Conservation (phyloP, 176 grass and related monocot species). For the Aegilops speltoides region DNA sequence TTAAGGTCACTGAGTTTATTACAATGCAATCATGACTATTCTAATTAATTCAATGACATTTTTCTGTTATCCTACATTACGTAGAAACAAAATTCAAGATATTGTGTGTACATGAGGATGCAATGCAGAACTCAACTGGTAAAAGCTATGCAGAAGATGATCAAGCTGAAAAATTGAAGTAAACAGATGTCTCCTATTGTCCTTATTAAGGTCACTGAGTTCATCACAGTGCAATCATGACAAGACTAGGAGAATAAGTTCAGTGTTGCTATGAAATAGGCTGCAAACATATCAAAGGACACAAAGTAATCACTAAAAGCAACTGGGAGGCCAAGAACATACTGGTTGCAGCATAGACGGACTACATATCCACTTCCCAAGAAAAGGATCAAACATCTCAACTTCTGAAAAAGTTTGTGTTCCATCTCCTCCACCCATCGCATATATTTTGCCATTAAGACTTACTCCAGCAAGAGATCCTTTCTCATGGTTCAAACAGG, state of each 20-base stretch:
- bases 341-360: slow-evolving; percentile 56
- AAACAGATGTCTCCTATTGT: not conserved
- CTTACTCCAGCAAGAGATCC: slow-evolving; percentile 72
- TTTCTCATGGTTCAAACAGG: slow-evolving; percentile 62
- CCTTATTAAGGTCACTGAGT: not conserved
- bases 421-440: slow-evolving; percentile 89
- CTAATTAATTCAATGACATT: not conserved
- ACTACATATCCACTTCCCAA: slow-evolving; percentile 73
- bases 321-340: slow-evolving; percentile 33
- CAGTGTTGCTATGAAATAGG: not conserved
- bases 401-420: slow-evolving; percentile 63
- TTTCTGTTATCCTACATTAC: not conserved
- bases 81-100: not conserved
- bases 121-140: slow-evolving; percentile 8
- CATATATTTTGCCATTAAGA: slow-evolving; percentile 73
- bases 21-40: not conserved
- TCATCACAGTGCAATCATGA: slow-evolving; percentile 18
- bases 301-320: not conserved
- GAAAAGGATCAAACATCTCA: slow-evolving; percentile 86
- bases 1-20: not conserved
- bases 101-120: not conserved
- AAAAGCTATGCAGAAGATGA: slow-evolving; percentile 1
- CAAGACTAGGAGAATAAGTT: slow-evolving; percentile 6
- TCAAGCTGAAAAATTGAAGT: slow-evolving; percentile 17
- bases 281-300: slow-evolving; percentile 25